Conservation (phyloP, 805 yeast species). For the Candida ovalis region DNA sequence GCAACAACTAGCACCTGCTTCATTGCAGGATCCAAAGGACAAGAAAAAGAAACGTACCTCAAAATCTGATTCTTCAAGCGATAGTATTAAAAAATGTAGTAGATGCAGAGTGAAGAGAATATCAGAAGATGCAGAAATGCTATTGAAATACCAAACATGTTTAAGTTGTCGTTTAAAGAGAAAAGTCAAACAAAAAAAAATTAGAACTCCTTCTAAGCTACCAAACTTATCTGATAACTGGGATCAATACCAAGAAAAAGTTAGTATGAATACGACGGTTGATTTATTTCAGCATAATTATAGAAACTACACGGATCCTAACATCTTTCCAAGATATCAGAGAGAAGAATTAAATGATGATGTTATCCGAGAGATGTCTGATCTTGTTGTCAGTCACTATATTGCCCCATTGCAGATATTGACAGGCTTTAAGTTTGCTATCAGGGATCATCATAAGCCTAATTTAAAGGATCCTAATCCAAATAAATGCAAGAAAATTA, state of each 20-base stretch:
- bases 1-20: slow-evolving; percentile 9
- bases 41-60: slow-evolving; percentile 1
- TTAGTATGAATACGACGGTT: slow-evolving; percentile 31
- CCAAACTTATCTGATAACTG: slow-evolving; percentile 36
- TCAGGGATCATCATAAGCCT: slow-evolving; percentile 42
- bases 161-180: slow-evolving; percentile 37
- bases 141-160: slow-evolving; percentile 41
- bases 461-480: slow-evolving; percentile 31
- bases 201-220: slow-evolving; percentile 26
- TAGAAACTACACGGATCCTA: slow-evolving; percentile 30
- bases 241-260: slow-evolving; percentile 30
- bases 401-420: slow-evolving; percentile 37
- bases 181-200: slow-evolving; percentile 31
- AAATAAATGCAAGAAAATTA: slow-evolving; percentile 36
- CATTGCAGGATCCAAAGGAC: background rate
- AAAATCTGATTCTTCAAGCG: slow-evolving; percentile 1
- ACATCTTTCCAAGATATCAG: slow-evolving; percentile 32
- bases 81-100: slow-evolving; percentile 36
- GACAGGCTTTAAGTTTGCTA: slow-evolving; percentile 42
- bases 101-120: slow-evolving; percentile 40
- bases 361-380: slow-evolving; percentile 33
- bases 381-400: slow-evolving; percentile 33
- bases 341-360: slow-evolving; percentile 29
- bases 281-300: slow-evolving; percentile 37
- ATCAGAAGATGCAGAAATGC: slow-evolving; percentile 30